Conservation (phyloP, 2,329 filamentous ascomycete species). For the Epichloe gansuensis region DNA sequence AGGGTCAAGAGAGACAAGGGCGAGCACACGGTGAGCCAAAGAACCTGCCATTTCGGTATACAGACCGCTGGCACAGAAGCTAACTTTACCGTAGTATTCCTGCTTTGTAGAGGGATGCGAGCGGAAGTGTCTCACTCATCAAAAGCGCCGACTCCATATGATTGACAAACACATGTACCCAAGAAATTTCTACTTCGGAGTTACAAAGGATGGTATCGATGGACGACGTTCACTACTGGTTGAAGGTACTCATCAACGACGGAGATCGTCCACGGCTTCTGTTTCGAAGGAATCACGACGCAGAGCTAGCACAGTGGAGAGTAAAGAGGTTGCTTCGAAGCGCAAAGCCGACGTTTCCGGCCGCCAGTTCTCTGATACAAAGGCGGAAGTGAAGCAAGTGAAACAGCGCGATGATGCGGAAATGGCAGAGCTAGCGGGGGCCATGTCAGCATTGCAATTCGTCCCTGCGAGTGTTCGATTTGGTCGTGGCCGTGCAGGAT, state of each 20-base stretch:
- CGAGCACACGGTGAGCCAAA: slow-evolving; percentile 65
- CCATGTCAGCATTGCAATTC: slow-evolving; percentile 62
- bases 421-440: slow-evolving; percentile 51
- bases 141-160: slow-evolving; percentile 77
- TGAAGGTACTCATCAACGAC: slow-evolving; percentile 37
- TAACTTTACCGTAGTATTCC: slow-evolving; percentile 45
- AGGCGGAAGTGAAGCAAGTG: slow-evolving; percentile 9
- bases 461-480: slow-evolving; percentile 57
- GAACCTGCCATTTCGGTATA: not conserved
- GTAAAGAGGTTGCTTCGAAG: slow-evolving; percentile 4
- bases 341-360: slow-evolving; percentile 9
- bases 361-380: slow-evolving; percentile 8
- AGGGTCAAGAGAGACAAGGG: slow-evolving; percentile 63
- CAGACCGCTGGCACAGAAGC: not conserved
- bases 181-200: slow-evolving; percentile 73
- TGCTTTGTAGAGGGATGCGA: slow-evolving; percentile 89
- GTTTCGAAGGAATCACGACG: slow-evolving; percentile 22
- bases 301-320: slow-evolving; percentile 21
- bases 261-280: slow-evolving; percentile 32
- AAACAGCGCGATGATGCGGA: slow-evolving; percentile 29
- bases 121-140: slow-evolving; percentile 66
- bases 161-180: slow-evolving; percentile 94
- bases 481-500: slow-evolving; percentile 44
- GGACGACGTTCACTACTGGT: slow-evolving; percentile 67
- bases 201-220: slow-evolving; percentile 85